Evolutionary conservation across 352 stramenopile genomes (phyloP), one percentile per base, ranked within the genome.

Genomic region (Phytopythium ostracodes): DNA sequence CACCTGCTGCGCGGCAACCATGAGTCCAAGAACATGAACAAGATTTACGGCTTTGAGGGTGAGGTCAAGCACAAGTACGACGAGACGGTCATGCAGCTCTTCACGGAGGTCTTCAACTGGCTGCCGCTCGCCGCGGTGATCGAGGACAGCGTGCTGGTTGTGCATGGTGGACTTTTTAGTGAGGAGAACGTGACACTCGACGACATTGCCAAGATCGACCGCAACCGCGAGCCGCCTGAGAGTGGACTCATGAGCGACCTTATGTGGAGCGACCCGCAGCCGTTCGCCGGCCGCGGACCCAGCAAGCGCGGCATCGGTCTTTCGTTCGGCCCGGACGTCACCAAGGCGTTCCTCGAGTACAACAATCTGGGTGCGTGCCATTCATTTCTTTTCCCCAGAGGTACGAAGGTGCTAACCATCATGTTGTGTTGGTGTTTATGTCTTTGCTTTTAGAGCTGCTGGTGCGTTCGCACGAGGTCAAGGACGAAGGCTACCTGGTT

Each of bases 11-110:
- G 97, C 56, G 97, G 97, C 12, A 99, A 99, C 80, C 97, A 99
- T 74, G 97, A 99, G 79, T 99, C 94, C 33, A 98, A 98, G 78
- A 99, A 99, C 76, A 99, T 99, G 96, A 99, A 99, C 84, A 98
- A 99, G 71, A 99, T 99, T 56, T 99, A 99, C 74, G 98, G 98
- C 24, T 99, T 99, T 69, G 97, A 99, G 64, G 97, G 97, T 36
- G 98, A 99, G 76, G 96, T 99, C 54, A 99, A 98, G 78, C 93
- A 98, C 79, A 99, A 99, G 76, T 99, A 99, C 79, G 97, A 99
- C 74, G 90, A 98, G 47, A 97, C 92, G n/a, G 97, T 99, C 44
- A 99, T 99, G 89, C 78, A 94, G 49, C 84, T 99, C 36, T 99
- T 99, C 82, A 94, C 97, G n/a, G 97, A 99, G 71, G 93, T 99